phyloP scores from a whole-genome alignment of 495 filamentous ascomycete species.

The Xylaria nigripes region DNA sequence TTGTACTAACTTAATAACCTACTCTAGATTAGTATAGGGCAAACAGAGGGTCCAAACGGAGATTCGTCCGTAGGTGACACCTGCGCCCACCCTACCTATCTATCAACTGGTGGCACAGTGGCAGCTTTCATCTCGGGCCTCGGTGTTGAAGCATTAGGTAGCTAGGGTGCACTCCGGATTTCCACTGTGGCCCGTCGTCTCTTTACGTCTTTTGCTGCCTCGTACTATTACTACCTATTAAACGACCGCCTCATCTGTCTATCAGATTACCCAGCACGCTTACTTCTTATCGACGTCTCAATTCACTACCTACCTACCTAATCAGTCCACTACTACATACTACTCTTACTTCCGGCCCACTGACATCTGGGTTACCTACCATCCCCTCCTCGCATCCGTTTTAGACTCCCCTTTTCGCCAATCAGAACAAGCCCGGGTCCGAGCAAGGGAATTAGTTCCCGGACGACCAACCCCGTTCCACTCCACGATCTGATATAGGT shows the following conservation, averaged over 20 bases:
- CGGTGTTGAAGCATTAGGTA: constrained; percentile 3
- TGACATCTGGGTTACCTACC: background rate
- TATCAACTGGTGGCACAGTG: background rate
- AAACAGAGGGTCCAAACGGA: constrained; percentile 4
- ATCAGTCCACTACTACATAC: constrained; percentile 4
- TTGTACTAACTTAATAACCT: background rate
- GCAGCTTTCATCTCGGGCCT: background rate
- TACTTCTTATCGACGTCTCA: background rate
- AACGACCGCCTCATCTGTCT: constrained; percentile 2
- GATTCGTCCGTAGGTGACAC: background rate
- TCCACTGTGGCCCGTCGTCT: background rate
- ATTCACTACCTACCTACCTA: constrained; percentile 13
- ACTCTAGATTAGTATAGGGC: background rate
- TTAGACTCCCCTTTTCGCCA: constrained; percentile 7
- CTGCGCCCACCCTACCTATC: background rate
- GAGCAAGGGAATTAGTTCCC: constrained; percentile 2
- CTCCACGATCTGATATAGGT: constrained; percentile 1
- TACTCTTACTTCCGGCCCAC: background rate
- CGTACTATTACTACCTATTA: background rate
- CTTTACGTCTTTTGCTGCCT: background rate
- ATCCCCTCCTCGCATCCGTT: background rate
- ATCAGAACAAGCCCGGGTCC: background rate
- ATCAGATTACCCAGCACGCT: background rate
- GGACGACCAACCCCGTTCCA: background rate
- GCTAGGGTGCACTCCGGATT: background rate